Evolutionary conservation across 768 basidiomycete genomes (phyloP), one percentile per base, ranked within the genome.

Genomic region (Phlebiopsis flavidoalba): DNA sequence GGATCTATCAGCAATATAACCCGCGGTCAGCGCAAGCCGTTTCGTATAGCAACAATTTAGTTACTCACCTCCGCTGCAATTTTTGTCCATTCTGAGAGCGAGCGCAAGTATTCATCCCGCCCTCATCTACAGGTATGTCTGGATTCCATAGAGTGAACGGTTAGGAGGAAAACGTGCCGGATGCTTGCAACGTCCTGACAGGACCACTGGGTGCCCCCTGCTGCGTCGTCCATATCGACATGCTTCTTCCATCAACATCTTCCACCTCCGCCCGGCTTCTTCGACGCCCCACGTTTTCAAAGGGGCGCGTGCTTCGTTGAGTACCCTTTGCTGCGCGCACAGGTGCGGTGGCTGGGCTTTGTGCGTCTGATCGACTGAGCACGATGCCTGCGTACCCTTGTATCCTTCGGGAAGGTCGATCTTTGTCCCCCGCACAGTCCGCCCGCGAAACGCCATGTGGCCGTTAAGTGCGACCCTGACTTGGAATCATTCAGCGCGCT

Each of bases 391-490:
- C 66, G 67, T n/a, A 90, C n/a, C n/a, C n/a, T n/a, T n/a, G n/a
- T n/a, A 93, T 0, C 90, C 90, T 6, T 72, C 66, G 1, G 91
- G 91, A 0, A 93, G 64, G 19, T 76, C 72, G 1, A 91, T 76
- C 15, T 77, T 76, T 19, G 87, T 71, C 0, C 92, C 90, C 48
- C 89, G 87, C 45, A 94, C 77, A 12, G 76, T 78, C n/a, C 92
- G 76, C 11, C 92, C 92, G 2, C 92, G 79, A 72, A 93, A 94
- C 0, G 88, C 75, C n/a, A n/a, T n/a, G n/a, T n/a, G 11, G 91
- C 85, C 0, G 81, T 67, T 49, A 82, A 83, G 48, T 80, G 83
- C 58, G 45, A 53, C 36, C 52, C 24, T 19, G 26, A 24, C 3
- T 57, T 50, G 15, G 35, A 3, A 43, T 17, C 40, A 43, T 12